Percentiles rank a stretch among this genome's conserved stretches.
These are phyloP conservation scores for Dicorynia guianensis DNA, from an alignment of 306 rosid species.

Conservation along the genomic window DNA sequence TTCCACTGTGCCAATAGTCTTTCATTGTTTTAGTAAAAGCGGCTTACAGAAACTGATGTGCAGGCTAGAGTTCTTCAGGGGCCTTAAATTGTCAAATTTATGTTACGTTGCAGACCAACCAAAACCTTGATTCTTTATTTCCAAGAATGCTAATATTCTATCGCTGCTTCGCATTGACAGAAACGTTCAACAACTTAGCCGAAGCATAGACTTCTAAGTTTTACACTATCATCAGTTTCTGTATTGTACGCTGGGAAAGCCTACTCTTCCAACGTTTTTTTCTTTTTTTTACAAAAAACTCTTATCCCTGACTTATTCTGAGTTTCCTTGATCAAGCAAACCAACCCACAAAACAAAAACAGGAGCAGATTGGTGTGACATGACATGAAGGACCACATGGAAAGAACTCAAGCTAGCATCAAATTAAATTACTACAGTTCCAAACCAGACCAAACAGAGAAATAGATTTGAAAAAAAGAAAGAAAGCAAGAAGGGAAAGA, in stretches of 20 bases:
- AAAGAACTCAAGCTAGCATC: conserved; percentile 29
- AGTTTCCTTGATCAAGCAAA: conserved; percentile 30
- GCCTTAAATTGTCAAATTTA: conserved; percentile 37
- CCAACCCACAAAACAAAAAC: neutral
- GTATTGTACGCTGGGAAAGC: neutral
- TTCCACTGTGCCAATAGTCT: conserved; percentile 28
- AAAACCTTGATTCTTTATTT: neutral
- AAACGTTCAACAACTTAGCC: too few relatives aligned
- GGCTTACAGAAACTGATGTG: neutral
- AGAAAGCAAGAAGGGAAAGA: conserved; percentile 37
- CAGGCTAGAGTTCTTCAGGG: conserved; percentile 28
- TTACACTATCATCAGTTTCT: too few relatives aligned
- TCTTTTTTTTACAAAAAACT: too few relatives aligned
- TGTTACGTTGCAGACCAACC: neutral
- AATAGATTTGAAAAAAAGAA: conserved; percentile 18
- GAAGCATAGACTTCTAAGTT: neutral
- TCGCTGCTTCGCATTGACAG: neutral
- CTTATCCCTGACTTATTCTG: conserved; percentile 5
- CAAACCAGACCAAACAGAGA: conserved; percentile 36
- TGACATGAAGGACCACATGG: conserved; percentile 30
- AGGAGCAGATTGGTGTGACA: conserved; percentile 48
- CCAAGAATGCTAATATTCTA: neutral
- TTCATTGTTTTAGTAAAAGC: conserved; percentile 33
- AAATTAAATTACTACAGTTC: conserved; percentile 29
- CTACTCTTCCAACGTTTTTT: neutral